Percentiles rank a stretch among this genome's conserved stretches.
phyloP scores from a whole-genome alignment of 1,284 basidiomycete species.

The Tilletia caries region DNA sequence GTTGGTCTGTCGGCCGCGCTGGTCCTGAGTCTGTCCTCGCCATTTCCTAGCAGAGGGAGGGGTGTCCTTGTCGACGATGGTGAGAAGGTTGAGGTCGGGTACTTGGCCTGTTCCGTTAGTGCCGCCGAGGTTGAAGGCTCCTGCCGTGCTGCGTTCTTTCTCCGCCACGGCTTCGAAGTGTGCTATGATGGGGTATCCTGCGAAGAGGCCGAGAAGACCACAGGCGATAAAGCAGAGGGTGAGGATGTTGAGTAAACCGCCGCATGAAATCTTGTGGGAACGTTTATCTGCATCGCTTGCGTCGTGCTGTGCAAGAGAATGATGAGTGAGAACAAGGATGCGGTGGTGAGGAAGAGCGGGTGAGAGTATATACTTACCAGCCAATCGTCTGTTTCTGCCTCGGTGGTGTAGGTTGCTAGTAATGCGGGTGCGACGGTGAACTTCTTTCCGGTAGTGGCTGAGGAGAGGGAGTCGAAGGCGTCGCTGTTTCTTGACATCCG shows the following conservation, averaged over 20 bases:
- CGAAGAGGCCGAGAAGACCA: constrained; percentile 45
- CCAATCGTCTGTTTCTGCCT: constrained; percentile 11
- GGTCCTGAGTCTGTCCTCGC: constrained; percentile 25
- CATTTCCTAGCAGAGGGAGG: constrained; percentile 10
- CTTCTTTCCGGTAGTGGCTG: not conserved
- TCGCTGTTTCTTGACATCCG: not conserved
- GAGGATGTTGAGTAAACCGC: constrained; percentile 42
- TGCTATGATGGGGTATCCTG: constrained; percentile 48
- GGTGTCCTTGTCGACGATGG: constrained; percentile 43
- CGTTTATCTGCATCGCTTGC: constrained; percentile 35
- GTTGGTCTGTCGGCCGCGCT: constrained; percentile 15
- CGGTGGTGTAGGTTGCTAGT: constrained; percentile 2
- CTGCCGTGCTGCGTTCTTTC: constrained; percentile 24
- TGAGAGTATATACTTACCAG: not conserved
- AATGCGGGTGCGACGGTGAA: not conserved
- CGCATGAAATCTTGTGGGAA: constrained; percentile 31
- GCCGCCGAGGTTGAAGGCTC: constrained; percentile 66
- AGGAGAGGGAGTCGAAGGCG: not conserved
- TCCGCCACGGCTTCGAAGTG: constrained; percentile 34
- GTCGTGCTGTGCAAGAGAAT: constrained; percentile 23
- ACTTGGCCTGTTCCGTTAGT: constrained; percentile 52
- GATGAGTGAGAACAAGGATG: not conserved
- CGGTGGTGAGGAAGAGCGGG: not conserved
- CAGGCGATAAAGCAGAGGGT: constrained; percentile 38
- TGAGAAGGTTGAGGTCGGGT: constrained; percentile 28